Evolutionary conservation across 2,329 filamentous ascomycete genomes (phyloP).

Genomic region (Stachybotrys chartarum): DNA sequence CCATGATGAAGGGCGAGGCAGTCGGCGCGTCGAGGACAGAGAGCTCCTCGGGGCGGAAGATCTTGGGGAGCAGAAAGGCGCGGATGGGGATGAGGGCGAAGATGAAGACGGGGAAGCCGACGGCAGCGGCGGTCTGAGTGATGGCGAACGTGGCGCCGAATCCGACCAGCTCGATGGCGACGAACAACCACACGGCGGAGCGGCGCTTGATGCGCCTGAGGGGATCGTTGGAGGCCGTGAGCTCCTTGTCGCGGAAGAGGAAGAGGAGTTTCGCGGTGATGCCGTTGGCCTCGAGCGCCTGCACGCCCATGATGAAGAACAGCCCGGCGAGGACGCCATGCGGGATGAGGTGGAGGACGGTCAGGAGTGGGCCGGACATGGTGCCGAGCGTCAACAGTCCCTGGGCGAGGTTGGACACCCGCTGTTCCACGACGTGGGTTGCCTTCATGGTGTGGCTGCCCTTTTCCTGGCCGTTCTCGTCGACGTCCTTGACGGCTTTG

Average conservation of each 20-base stretch:
- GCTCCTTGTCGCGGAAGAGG: slow-evolving; percentile 53
- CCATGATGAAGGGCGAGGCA: slow-evolving; percentile 68
- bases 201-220: slow-evolving; percentile 56
- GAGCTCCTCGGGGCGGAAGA: slow-evolving; percentile 56
- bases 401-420: slow-evolving; percentile 70
- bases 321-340: slow-evolving; percentile 73
- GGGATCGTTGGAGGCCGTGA: slow-evolving; percentile 55
- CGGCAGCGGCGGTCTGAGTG: slow-evolving; percentile 74
- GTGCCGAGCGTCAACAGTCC: slow-evolving; percentile 72
- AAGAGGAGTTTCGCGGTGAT: slow-evolving; percentile 71
- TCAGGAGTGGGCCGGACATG: slow-evolving; percentile 67
- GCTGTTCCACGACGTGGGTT: slow-evolving; percentile 68
- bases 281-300: slow-evolving; percentile 69
- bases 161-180: slow-evolving; percentile 58
- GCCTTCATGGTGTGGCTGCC: slow-evolving; percentile 45
- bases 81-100: slow-evolving; percentile 61
- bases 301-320: slow-evolving; percentile 80
- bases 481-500: slow-evolving; percentile 39
- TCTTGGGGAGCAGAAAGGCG: slow-evolving; percentile 53
- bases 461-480: slow-evolving; percentile 48
- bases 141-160: slow-evolving; percentile 78
- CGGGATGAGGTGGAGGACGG: slow-evolving; percentile 70
- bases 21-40: slow-evolving; percentile 63
- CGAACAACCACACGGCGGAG: slow-evolving; percentile 63
- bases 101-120: slow-evolving; percentile 73